Base-by-base conservation (phyloP, 176 grass and related monocot genomes). In the Musa acuminata region DNA sequence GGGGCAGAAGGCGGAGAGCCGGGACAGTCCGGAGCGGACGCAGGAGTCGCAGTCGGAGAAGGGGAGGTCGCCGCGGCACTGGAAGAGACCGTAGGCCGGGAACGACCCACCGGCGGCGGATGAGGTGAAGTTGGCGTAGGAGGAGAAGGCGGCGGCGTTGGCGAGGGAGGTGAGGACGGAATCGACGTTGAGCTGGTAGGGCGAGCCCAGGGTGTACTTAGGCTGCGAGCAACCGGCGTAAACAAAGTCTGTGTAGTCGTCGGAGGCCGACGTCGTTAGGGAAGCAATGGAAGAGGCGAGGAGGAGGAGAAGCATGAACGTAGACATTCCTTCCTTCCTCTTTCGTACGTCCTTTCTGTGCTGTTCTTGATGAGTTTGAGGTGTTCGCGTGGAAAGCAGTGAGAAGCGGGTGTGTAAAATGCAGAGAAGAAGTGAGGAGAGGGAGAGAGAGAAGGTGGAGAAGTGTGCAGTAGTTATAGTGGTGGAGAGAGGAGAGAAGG, bases 21-120 rank as follows among this genome's bases (percentile, higher is more conserved):
- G 83, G 75, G 87, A 59, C 72, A 96, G 74, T 70, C 83, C 87
- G 54, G 82, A 81, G 72, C 84, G 85, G 43, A 92, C 80, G 80
- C 93, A 96, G 55, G 81, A 62, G 52, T 27, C 70, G 81, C 93
- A 96, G 73, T 75, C 64, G 59, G 85, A 64, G 69, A 62, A 43
- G 0, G 89, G 74, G 35, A 96, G 93, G 85, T 96, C 90, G 24
- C 87, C 91, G 77, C 93, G 93, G 87, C 93, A 96, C 83, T 96
- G 93, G 74, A 86, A 88, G 52, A 96, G 77, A 12, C 86, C 92
- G 10, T 69, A 87, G 9, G 90, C 67, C 0, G 80, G 59, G 53
- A 77, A 50, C 9, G 67, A 8, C 1, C 7, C 17, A 27, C 74
- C 1, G 13, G 48, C 53, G 52, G 73, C 19, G 3, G 79, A 66